A percentile compares a stretch with the other conserved stretches of the same genome.
Evolutionary conservation across 805 yeast species (phyloP).

Genomic region (Wickerhamiella lipophila): DNA sequence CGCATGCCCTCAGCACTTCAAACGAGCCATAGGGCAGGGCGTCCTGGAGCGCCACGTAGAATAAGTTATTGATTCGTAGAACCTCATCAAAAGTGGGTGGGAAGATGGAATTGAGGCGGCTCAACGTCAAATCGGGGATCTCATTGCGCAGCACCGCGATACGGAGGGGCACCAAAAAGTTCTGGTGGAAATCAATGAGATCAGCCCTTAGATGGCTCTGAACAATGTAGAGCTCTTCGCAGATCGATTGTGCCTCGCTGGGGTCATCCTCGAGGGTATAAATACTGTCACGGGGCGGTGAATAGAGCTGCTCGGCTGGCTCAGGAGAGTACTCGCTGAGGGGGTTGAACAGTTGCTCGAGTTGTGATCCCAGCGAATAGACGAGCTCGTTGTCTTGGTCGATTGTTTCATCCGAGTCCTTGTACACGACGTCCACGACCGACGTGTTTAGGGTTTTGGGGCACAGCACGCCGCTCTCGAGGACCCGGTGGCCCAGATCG

Average conservation of each 20-base stretch:
- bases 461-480: slow-evolving; percentile 47
- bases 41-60: slow-evolving; percentile 56
- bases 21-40: slow-evolving; percentile 59
- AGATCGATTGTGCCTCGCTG: slow-evolving; percentile 37
- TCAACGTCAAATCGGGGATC: slow-evolving; percentile 42
- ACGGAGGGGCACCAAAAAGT: slow-evolving; percentile 66
- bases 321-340: slow-evolving; percentile 86
- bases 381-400: slow-evolving; percentile 69
- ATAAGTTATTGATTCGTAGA: slow-evolving; percentile 75
- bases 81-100: slow-evolving; percentile 96
- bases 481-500: slow-evolving; percentile 44
- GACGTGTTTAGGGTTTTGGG: slow-evolving; percentile 38
- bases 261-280: slow-evolving; percentile 26
- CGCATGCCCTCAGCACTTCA: slow-evolving; percentile 71
- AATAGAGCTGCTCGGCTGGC: slow-evolving; percentile 57
- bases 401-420: slow-evolving; percentile 37
- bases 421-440: slow-evolving; percentile 64
- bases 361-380: slow-evolving; percentile 64
- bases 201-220: slow-evolving; percentile 66
- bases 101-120: slow-evolving; percentile 61
- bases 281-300: slow-evolving; percentile 37
- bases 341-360: slow-evolving; percentile 83
- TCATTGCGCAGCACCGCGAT: slow-evolving; percentile 47
- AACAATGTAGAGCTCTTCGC: slow-evolving; percentile 52
- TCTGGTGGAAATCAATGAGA: slow-evolving; percentile 62